Percentiles rank a stretch among this genome's conserved stretches.
phyloP scores from a whole-genome alignment of 2,329 filamentous ascomycete genomes.

The Macrophomina phaseolina region DNA sequence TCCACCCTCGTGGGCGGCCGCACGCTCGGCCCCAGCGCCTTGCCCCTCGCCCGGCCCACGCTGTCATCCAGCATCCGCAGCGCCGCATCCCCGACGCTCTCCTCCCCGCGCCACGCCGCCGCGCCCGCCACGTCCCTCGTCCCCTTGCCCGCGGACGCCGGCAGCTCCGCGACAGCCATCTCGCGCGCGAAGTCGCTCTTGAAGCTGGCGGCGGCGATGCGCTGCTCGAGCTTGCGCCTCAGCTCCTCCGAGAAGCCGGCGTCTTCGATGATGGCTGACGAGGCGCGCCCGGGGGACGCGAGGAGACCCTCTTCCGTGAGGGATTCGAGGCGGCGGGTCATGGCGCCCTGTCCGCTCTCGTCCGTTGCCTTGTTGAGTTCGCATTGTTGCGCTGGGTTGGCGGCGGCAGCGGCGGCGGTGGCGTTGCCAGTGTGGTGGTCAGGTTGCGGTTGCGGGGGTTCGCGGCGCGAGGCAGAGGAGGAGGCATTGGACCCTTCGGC shows the following conservation, averaged over 20 bases:
- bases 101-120: conserved; percentile 78
- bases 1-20: conserved; percentile 47
- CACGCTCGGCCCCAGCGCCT: conserved; percentile 28
- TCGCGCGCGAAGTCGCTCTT: conserved; percentile 51
- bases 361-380: neutral
- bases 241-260: conserved; percentile 68
- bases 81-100: conserved; percentile 74
- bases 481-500: conserved; percentile 32
- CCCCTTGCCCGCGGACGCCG: conserved; percentile 68
- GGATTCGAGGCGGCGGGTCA: conserved; percentile 62
- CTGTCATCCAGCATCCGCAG: conserved; percentile 76
- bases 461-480: neutral
- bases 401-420: too few relatives aligned
- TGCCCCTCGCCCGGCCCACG: conserved; percentile 50
- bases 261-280: conserved; percentile 65
- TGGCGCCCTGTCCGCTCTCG: conserved; percentile 56
- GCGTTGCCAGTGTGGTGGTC: too few relatives aligned
- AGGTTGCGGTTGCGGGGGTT: neutral
- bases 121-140: conserved; percentile 71
- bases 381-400: neutral
- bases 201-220: conserved; percentile 36
- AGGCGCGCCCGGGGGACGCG: conserved; percentile 59
- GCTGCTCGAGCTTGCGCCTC: conserved; percentile 60
- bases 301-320: conserved; percentile 67
- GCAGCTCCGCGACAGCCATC: conserved; percentile 60